These are phyloP conservation scores for Suhomyces canberraensis DNA, from an alignment of 805 yeast species.

Conservation along the genomic window DNA sequence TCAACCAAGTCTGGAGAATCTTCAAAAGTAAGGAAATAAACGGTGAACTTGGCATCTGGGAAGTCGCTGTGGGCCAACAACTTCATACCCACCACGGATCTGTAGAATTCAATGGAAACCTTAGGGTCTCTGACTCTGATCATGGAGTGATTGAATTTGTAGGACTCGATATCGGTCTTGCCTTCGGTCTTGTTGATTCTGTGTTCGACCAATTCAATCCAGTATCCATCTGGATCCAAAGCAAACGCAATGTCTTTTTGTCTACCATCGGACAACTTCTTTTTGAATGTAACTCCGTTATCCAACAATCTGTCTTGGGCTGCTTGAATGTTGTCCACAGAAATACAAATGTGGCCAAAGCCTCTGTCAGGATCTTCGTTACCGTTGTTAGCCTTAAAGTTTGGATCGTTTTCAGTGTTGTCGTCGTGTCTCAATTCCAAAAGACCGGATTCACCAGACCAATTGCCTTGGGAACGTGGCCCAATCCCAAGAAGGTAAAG, in stretches of 20 bases:
- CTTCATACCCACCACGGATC: slow-evolving; percentile 77
- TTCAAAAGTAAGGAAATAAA: slow-evolving; percentile 81
- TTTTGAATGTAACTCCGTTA: slow-evolving; percentile 72
- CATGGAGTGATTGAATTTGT: slow-evolving; percentile 85
- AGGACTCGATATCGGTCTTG: slow-evolving; percentile 36
- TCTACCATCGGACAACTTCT: slow-evolving; percentile 84
- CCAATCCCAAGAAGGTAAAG: slow-evolving; percentile 61
- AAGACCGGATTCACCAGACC: slow-evolving; percentile 59
- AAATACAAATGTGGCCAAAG: slow-evolving; percentile 88
- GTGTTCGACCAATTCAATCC: slow-evolving; percentile 85
- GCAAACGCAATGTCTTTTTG: slow-evolving; percentile 92
- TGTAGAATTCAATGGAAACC: slow-evolving; percentile 74
- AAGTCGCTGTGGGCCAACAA: slow-evolving; percentile 54
- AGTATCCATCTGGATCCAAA: slow-evolving; percentile 93
- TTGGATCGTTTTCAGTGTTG: slow-evolving; percentile 60
- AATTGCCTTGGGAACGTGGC: slow-evolving; percentile 42
- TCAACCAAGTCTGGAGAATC: slow-evolving; percentile 44
- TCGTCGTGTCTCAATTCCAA: slow-evolving; percentile 81
- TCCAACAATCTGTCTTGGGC: slow-evolving; percentile 57
- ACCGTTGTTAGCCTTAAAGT: slow-evolving; percentile 69
- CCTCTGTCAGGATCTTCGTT: slow-evolving; percentile 84
- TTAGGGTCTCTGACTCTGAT: slow-evolving; percentile 84
- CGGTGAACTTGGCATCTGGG: slow-evolving; percentile 72
- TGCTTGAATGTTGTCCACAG: slow-evolving; percentile 73
- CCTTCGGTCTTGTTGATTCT: slow-evolving; percentile 40